phyloP scores from a whole-genome alignment of 208 protist species.

The Leishmania arabica region DNA sequence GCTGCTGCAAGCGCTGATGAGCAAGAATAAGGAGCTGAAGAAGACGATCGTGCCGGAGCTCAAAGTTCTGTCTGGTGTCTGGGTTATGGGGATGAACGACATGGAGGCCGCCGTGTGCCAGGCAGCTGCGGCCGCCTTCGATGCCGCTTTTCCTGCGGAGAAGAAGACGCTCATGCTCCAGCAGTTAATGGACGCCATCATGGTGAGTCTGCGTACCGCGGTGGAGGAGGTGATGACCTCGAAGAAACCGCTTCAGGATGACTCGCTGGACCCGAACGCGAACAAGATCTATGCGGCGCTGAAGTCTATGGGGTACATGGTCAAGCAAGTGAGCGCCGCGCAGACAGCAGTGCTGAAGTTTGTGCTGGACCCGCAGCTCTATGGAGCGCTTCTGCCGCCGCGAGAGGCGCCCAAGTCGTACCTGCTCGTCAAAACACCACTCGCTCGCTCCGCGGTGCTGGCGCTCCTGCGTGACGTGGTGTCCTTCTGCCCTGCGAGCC shows the following conservation, averaged over 20 bases:
- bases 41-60: slow-evolving; percentile 39
- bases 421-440: slow-evolving; percentile 58
- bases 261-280: slow-evolving; percentile 62
- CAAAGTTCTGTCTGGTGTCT: slow-evolving; percentile 55
- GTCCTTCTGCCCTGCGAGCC: slow-evolving; percentile 52
- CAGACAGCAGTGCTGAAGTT: slow-evolving; percentile 63
- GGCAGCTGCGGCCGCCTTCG: slow-evolving; percentile 60
- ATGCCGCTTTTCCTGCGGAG: slow-evolving; percentile 57
- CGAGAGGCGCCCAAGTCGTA: slow-evolving; percentile 31
- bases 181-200: slow-evolving; percentile 62
- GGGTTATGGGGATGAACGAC: slow-evolving; percentile 86
- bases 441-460: slow-evolving; percentile 76
- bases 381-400: slow-evolving; percentile 50
- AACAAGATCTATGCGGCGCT: slow-evolving; percentile 69
- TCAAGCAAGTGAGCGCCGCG: slow-evolving; percentile 67
- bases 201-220: slow-evolving; percentile 40
- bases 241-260: slow-evolving; percentile 65
- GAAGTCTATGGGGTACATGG: slow-evolving; percentile 81
- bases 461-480: slow-evolving; percentile 78
- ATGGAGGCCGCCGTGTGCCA: slow-evolving; percentile 65
- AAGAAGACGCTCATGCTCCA: slow-evolving; percentile 63
- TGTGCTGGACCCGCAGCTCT: slow-evolving; percentile 44
- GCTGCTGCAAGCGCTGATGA: slow-evolving; percentile 55
- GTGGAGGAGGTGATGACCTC: slow-evolving; percentile 40
- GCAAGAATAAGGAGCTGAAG: slow-evolving; percentile 46